These are phyloP conservation scores for Cercospora zeina DNA, from an alignment of 2,329 filamentous ascomycete genomes.

Conservation along the genomic window DNA sequence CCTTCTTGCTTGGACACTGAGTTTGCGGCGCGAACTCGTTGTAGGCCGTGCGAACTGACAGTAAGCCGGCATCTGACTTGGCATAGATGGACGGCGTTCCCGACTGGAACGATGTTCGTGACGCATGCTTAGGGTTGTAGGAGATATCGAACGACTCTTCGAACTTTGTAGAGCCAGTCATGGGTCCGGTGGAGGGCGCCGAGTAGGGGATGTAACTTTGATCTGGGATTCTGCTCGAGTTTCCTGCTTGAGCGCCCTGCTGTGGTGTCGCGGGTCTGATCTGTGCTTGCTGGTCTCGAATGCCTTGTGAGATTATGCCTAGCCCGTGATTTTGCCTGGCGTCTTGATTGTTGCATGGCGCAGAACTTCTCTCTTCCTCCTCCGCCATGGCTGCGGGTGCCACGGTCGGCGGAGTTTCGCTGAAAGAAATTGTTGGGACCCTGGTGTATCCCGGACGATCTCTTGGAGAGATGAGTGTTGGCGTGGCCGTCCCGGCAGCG, in stretches of 20 bases:
- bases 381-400: conserved; percentile 35
- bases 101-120: conserved; percentile 32
- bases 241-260: conserved; percentile 19
- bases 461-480: conserved; percentile 22
- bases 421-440: conserved; percentile 41
- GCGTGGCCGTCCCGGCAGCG: conserved; percentile 8
- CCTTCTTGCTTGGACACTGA: conserved; percentile 26
- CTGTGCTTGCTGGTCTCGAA: background rate
- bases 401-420: conserved; percentile 33
- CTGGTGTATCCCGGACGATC: conserved; percentile 43
- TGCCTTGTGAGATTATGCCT: conserved; percentile 37
- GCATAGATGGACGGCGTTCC: conserved; percentile 30
- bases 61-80: conserved; percentile 33
- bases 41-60: conserved; percentile 30
- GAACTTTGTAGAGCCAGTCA: conserved; percentile 33
- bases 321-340: conserved; percentile 35
- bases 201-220: conserved; percentile 26
- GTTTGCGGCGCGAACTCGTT: conserved; percentile 34
- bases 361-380: conserved; percentile 36
- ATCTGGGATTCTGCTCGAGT: conserved; percentile 22
- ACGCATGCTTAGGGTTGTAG: conserved; percentile 22
- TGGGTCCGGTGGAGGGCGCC: conserved; percentile 30
- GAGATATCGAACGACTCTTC: conserved; percentile 24
- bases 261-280: conserved; percentile 25
- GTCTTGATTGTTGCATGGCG: conserved; percentile 1